Evolutionary conservation across 2,329 filamentous ascomycete species (phyloP), one percentile per base, ranked within the genome.

Genomic region (Stemphylium beticola): DNA sequence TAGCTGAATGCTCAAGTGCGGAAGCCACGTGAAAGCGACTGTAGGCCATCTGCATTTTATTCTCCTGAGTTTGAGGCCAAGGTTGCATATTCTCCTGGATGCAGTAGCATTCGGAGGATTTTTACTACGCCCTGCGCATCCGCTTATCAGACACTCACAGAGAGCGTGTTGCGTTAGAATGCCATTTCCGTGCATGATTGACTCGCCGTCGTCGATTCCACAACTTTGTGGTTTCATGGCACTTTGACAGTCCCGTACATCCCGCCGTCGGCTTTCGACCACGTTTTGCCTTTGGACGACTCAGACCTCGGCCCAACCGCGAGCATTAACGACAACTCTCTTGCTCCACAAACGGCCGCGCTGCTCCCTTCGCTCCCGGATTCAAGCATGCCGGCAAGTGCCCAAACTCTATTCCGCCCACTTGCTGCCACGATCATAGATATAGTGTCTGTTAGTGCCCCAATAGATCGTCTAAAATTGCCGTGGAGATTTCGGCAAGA

Each of bases 361-460:
- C 53, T 42, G 52, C 31, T 42, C 39, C 40, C 48, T 55, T 48
- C 45, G 39, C 33, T 49, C 29, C 49, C 51, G 43, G 53, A 48
- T 40, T 58, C 54, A 40, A 50, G 56, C 54, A 58, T 29, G 43
- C 50, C 39, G 53, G 29, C 49, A 43, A 48, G 20, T 39, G 40
- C 48, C 45, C 54, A 59, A 64, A 63, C 57, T 61, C 52, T 60
- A 60, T 60, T 31, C 36, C 49, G 52, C 26, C 34, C 55, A 17
- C 46, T 20, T 56, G 52, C 47, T 54, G 44, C 45, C 45, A 37
- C 45, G 22, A 48, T 45, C n/a, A 36, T 42, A 53, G 57, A 58
- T 49, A 49, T 46, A 39, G 57, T 60, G 62, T 42, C 39, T 31
- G n/a, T 49, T 65, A 65, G 64, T 53, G 61, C 39, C 37, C 31